Evolutionary conservation across 106 monocot genomes (phyloP), one percentile per base, ranked within the genome.

Genomic region (Allium fistulosum): DNA sequence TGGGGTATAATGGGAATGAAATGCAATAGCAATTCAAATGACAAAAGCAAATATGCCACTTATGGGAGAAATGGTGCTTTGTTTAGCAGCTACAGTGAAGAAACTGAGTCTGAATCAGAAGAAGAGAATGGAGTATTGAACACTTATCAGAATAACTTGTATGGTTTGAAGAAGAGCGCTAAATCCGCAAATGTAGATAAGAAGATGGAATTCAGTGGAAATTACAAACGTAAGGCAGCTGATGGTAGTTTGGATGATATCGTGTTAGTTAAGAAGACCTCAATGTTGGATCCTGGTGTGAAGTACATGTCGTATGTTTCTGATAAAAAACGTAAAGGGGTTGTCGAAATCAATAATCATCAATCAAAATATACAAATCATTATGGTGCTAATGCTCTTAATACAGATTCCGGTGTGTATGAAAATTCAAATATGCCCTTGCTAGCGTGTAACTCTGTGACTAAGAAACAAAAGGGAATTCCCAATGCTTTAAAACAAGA

Each of bases 31-130:
- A 49, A 57, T 37, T 58, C 72, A 61, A 17, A 73, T 69, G 50
- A 86, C 12, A 82, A 60, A 76, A 71, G 59, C 52, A 79, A 69
- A 51, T 74, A 18, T 58, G 65, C 58, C 61, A 67, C 65, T 49
- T 66, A 78, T 66, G 69, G 69, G 4, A 70, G 48, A 47, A 55
- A 28, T 51, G 26, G 18, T 61, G 49, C 67, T 37, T 22, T 51
- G 58, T 77, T 61, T 73, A 50, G 49, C 61, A 78, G 73, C 53
- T 71, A 75, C 71, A 84, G 85, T 48, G 87, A 88, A 26, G 91
- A 88, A 52, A 91, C 87, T 17, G 85, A 85, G 67, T 94, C 94
- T 62, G 91, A 95, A 68, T 88, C 88, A 61, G 88, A 83, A 14
- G 88, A 90, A 10, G 67, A 80, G 26, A 53, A 53, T 58, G 85